Evolutionary conservation across 805 yeast genomes (phyloP).

Genomic region (Saccharomyces cerevisiae): DNA sequence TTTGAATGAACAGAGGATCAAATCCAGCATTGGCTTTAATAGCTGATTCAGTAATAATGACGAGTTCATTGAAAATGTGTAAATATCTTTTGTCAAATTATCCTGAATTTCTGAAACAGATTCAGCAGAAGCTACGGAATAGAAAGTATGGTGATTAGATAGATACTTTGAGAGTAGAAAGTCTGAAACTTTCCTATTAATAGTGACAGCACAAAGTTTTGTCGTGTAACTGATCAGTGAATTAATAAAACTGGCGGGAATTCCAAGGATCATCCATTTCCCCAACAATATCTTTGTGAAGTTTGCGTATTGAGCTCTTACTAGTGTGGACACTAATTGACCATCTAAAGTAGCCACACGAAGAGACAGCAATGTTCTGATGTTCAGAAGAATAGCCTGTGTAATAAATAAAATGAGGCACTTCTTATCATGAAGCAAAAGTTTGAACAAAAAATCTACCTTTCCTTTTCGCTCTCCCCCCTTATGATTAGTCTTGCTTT

Average conservation of each 20-base stretch:
- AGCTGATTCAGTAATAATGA: slow-evolving; percentile 75
- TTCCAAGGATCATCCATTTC: slow-evolving; percentile 76
- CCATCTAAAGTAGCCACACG: slow-evolving; percentile 87
- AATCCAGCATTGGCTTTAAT: slow-evolving; percentile 74
- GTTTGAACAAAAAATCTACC: slow-evolving; percentile 18
- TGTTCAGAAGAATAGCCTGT: slow-evolving; percentile 53
- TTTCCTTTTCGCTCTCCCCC: slow-evolving; percentile 2
- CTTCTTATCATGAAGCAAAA: slow-evolving; percentile 23
- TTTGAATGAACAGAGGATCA: slow-evolving; percentile 72
- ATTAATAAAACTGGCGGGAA: slow-evolving; percentile 79
- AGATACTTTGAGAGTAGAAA: slow-evolving; percentile 62
- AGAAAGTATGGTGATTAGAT: slow-evolving; percentile 40
- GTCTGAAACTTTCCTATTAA: slow-evolving; percentile 58
- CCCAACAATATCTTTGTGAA: slow-evolving; percentile 53
- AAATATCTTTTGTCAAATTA: slow-evolving; percentile 62
- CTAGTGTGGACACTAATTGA: slow-evolving; percentile 68
- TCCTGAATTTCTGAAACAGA: slow-evolving; percentile 21
- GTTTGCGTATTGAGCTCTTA: slow-evolving; percentile 55
- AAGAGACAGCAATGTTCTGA: slow-evolving; percentile 66
- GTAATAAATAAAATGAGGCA: slow-evolving; percentile 31
- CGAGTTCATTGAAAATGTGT: slow-evolving; percentile 61
- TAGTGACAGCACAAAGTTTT: slow-evolving; percentile 45
- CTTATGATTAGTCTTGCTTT: not conserved
- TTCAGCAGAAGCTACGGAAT: slow-evolving; percentile 17
- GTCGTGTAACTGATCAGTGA: slow-evolving; percentile 58